Evolutionary conservation across 495 filamentous ascomycete species (phyloP).

Genomic region (Aspergillus cavernicola): DNA sequence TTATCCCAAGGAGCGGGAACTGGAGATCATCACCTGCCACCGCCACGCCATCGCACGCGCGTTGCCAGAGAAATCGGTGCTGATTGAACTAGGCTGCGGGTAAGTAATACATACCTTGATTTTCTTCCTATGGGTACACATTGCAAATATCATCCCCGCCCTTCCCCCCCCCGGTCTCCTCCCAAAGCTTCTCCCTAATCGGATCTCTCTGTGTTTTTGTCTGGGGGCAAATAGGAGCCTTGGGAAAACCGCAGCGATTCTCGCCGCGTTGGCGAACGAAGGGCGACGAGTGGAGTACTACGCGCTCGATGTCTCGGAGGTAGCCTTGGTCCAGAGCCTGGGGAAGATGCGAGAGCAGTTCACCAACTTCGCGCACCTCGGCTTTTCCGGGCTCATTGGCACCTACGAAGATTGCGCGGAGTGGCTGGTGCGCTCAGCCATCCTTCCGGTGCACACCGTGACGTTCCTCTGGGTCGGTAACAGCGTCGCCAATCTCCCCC

Average conservation of each 20-base stretch:
- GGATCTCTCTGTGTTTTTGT: neutral
- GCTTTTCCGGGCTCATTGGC: neutral
- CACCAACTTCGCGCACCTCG: neutral
- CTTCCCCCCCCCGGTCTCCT: no score
- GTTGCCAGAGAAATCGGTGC: neutral
- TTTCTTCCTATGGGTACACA: no score
- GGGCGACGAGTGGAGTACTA: neutral
- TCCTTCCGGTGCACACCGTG: neutral
- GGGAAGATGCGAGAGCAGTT: neutral
- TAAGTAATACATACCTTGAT: no score
- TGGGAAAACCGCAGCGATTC: neutral
- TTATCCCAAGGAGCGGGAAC: neutral
- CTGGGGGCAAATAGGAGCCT: neutral
- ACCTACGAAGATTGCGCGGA: neutral
- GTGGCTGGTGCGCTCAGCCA: neutral
- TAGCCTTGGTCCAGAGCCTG: neutral
- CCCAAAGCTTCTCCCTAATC: no score
- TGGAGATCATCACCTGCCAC: neutral
- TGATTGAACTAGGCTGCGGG: neutral
- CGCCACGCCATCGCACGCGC: neutral
- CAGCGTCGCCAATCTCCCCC: neutral
- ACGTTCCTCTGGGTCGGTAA: neutral
- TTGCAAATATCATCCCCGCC: no score
- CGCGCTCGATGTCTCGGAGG: neutral
- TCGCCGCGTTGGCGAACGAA: neutral